Evolutionary conservation across 192 early-diverging fungal genomes (phyloP), one percentile per base, ranked within the genome.

Genomic region (Coemansia biformis): DNA sequence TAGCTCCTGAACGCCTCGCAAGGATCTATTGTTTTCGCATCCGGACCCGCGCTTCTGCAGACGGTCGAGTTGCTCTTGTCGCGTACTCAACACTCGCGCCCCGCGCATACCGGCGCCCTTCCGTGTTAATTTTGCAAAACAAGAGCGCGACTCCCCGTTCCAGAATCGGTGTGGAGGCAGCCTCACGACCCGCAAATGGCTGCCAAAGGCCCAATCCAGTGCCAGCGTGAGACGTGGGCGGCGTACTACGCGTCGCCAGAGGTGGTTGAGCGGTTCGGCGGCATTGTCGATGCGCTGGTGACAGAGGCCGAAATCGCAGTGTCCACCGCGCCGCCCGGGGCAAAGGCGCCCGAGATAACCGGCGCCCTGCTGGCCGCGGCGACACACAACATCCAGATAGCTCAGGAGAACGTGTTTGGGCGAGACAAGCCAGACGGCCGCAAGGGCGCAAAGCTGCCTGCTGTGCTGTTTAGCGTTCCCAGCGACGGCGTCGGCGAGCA

Each of bases 161-260:
- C n/a, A n/a, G n/a, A n/a, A n/a, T n/a, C n/a, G n/a, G n/a, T n/a
- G n/a, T n/a, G n/a, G n/a, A n/a, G n/a, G n/a, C n/a, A n/a, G n/a
- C n/a, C n/a, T n/a, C n/a, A n/a, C n/a, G n/a, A n/a, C n/a, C n/a
- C n/a, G n/a, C n/a, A 55, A 55, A 68, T 68, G 65, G 58, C 65
- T n/a, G 30, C 54, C 18, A 55, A 54, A 31, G 48, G 57, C 36
- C 35, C 46, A 38, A 49, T 57, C 43, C 51, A 61, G 54, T 57
- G 66, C 46, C 66, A 69, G 42, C 66, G 66, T 30, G 57, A 62
- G 24, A 54, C 54, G 38, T 69, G 66, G 66, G 59, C 54, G 21
- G 54, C 59, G 36, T 69, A 62, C 54, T 69, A 62, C 66, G 66
- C 66, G 59, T 70, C 66, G 24, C 41, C 44, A 14, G 50, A 56